phyloP scores from a whole-genome alignment of 768 basidiomycete species.

The Hysterangium stoloniferum region DNA sequence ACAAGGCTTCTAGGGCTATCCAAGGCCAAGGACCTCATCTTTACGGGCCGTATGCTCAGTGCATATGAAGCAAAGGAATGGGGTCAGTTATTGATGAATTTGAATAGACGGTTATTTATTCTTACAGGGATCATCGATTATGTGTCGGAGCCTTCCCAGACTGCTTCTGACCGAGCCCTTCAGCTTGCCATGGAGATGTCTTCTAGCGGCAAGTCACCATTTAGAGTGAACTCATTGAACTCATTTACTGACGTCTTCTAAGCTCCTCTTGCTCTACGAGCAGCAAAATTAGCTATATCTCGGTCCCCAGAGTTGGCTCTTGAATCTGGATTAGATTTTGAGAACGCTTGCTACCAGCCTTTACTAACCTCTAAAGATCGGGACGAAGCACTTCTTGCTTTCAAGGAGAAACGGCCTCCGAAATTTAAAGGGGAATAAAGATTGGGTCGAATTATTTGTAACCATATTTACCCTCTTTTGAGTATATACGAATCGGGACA shows the following conservation, averaged over 20 bases:
- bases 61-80: constrained; percentile 62
- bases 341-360: constrained; percentile 76
- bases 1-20: constrained; percentile 71
- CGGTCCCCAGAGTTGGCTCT: constrained; percentile 71
- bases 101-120: constrained; percentile 1
- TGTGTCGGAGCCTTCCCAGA: constrained; percentile 49
- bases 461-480: neutral
- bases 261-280: constrained; percentile 85
- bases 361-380: constrained; percentile 72
- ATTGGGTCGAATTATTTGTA: constrained; percentile 6
- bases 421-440: constrained; percentile 72
- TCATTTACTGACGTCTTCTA: neutral
- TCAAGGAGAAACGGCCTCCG: constrained; percentile 75
- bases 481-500: neutral
- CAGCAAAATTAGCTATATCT: constrained; percentile 81
- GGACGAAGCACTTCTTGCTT: constrained; percentile 76
- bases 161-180: constrained; percentile 65
- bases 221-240: neutral
- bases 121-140: constrained; percentile 75
- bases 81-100: constrained; percentile 35
- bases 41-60: constrained; percentile 63
- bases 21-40: constrained; percentile 82
- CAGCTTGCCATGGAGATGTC: constrained; percentile 60
- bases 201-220: constrained; percentile 46
- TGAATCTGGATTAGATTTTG: constrained; percentile 89